Conservation (phyloP, 2,329 filamentous ascomycete species). For the Trichoderma sp. region DNA sequence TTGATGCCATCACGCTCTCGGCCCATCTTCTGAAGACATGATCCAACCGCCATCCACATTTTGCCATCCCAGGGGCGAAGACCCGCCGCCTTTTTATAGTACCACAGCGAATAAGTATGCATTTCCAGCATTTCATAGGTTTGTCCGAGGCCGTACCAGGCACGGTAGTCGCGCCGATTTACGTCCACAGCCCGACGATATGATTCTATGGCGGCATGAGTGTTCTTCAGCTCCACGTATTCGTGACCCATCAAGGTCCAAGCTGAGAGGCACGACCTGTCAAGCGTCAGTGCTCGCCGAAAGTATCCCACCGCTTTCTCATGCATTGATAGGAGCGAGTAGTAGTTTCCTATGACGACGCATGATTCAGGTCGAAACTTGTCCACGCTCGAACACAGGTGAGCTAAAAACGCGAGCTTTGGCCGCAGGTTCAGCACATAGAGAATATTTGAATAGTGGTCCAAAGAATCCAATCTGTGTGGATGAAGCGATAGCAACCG, state of each 20-base stretch:
- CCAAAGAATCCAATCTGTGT: conserved; percentile 78
- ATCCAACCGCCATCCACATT: conserved; percentile 97
- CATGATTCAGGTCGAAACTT: conserved; percentile 97
- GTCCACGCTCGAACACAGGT: conserved; percentile 85
- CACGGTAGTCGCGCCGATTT: conserved; percentile 92
- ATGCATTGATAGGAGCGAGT: conserved; percentile 87
- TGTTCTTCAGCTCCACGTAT: conserved; percentile 98
- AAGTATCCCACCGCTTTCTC: conserved; percentile 99
- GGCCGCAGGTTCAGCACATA: conserved; percentile 87
- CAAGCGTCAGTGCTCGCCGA: conserved; percentile 82
- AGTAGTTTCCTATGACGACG: conserved; percentile 96
- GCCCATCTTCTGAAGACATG: conserved; percentile 86
- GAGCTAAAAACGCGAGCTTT: conserved; percentile 87
- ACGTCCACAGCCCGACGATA: conserved; percentile 94
- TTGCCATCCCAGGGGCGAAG: conserved; percentile 95
- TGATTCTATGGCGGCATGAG: conserved; percentile 93
- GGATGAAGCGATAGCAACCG: conserved; percentile 74
- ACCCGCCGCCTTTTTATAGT: conserved; percentile 92
- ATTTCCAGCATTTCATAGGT: conserved; percentile 98
- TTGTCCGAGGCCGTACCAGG: conserved; percentile 96
- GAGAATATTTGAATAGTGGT: conserved; percentile 96
- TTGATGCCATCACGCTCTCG: conserved; percentile 89
- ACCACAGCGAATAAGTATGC: conserved; percentile 95
- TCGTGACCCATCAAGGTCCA: conserved; percentile 99
- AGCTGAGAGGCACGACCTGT: conserved; percentile 85